Evolutionary conservation across 2,329 filamentous ascomycete genomes (phyloP).

Genomic region (Ceratocystiopsis brevicomis): DNA sequence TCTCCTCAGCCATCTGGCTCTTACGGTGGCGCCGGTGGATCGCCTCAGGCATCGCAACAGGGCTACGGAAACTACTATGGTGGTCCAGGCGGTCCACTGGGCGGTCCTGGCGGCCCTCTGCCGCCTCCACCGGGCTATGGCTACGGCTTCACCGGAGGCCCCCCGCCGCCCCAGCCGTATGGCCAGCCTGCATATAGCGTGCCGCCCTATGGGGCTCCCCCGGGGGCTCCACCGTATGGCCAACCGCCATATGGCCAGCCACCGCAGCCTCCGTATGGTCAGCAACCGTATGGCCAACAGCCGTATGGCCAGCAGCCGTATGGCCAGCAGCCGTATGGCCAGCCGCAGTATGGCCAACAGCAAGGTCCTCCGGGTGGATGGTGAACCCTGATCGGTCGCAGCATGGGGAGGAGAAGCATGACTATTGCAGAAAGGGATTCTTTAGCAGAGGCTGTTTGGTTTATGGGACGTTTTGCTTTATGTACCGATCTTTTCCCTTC

Average conservation of each 20-base stretch:
- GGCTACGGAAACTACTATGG: background rate
- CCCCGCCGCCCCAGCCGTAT: too few relatives aligned
- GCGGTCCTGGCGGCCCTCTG: conserved; percentile 1
- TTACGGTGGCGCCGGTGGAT: background rate
- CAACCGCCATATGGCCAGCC: conserved; percentile 6
- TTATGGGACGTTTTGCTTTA: background rate
- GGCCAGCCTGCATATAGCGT: background rate
- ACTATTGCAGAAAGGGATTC: background rate
- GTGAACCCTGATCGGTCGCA: too few relatives aligned
- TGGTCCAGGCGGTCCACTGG: background rate
- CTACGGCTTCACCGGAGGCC: background rate
- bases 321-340: background rate
- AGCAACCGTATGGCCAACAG: background rate
- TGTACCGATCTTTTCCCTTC: background rate
- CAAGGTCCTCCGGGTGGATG: conserved; percentile 3
- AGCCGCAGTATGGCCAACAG: background rate
- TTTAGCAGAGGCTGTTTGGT: background rate
- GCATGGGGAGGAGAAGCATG: conserved; percentile 1
- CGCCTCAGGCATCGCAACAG: background rate
- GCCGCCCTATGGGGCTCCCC: conserved; percentile 1
- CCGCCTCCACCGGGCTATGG: conserved; percentile 1
- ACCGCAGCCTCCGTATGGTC: conserved; percentile 3
- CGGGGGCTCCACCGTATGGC: conserved; percentile 4
- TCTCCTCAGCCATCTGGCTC: conserved; percentile 1
- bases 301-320: background rate